Conservation (phyloP, 2,329 filamentous ascomycete genomes). For the Ampelomyces quisqualis region DNA sequence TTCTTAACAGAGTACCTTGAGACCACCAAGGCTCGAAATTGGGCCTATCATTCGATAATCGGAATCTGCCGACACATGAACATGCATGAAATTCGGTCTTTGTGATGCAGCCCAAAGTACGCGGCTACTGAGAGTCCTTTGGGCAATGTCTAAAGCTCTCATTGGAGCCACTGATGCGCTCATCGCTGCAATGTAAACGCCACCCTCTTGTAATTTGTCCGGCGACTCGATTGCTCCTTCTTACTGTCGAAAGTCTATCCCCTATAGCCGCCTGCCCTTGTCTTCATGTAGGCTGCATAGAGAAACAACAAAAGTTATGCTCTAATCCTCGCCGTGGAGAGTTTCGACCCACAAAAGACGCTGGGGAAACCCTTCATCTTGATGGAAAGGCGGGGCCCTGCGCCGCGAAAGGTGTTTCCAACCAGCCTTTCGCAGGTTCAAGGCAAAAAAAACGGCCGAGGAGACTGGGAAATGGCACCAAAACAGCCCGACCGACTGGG, state of each 20-base stretch:
- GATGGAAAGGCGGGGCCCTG: not conserved
- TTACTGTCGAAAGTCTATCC: slow-evolving; percentile 10
- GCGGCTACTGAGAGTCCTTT: slow-evolving; percentile 16
- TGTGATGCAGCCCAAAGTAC: slow-evolving; percentile 5
- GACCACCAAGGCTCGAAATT: slow-evolving; percentile 12
- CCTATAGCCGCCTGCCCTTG: slow-evolving; percentile 17
- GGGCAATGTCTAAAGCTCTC: slow-evolving; percentile 5
- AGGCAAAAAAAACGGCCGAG: not conserved
- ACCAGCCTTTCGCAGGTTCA: not conserved
- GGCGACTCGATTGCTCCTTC: slow-evolving; percentile 8
- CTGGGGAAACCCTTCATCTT: not conserved
- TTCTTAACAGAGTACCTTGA: slow-evolving; percentile 13
- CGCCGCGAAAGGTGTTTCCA: not conserved
- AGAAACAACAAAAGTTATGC: not conserved
- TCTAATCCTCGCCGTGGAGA: not conserved
- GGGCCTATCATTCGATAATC: slow-evolving; percentile 11
- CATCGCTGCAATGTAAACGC: slow-evolving; percentile 11
- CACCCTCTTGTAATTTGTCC: slow-evolving; percentile 15
- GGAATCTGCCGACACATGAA: slow-evolving; percentile 20
- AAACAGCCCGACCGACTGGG: not conserved
- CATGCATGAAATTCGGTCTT: slow-evolving; percentile 10
- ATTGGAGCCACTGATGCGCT: slow-evolving; percentile 14
- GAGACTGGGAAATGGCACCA: not conserved
- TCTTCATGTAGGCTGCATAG: not conserved
- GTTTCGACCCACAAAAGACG: slow-evolving; percentile 3